Base-by-base conservation (phyloP, 257 asterid species). In the Fraxinus quadrangulata region DNA sequence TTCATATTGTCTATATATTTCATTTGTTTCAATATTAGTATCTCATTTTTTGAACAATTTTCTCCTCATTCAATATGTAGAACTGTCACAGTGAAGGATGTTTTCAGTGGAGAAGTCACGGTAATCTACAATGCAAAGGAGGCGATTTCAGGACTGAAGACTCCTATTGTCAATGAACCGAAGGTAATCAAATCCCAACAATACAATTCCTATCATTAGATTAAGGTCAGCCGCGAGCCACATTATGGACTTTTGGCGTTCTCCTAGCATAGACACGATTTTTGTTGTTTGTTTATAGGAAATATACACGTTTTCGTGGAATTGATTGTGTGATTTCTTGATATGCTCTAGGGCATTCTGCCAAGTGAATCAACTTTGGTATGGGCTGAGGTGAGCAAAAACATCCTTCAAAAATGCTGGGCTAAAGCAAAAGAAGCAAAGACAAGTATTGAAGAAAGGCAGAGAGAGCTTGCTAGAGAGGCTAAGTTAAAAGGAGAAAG, bases 81-180 rank as follows among this genome's bases (percentile, higher is more conserved):
- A 83, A 79, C 28, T 63, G 89, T 95, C 1, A 82, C 76, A 45
- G 69, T 72, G 40, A 95, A 82, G 84, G 96, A 93, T 79, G 82
- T 83, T 10, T 56, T 78, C 1, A 86, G 83, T 3, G 91, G 94
- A 39, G 86, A 87, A 84, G 69, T 82, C 3, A 84, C 77, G 28
- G 78, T 77, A 51, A 85, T 95, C 56, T 95, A 95, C 81, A 56
- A 89, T 30, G 98, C 98, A 47, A 91, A 77, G 72, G 92, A 90
- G 78, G 81, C 85, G 1, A 81, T 91, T 33, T 84, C 90, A 4
- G 87, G 89, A 33, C 73, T 91, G 74, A 88, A 86, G 79, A 78
- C 91, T 74, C 99, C 99, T 7, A 31, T 80, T 30, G 84, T 93
- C 59, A 84, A 82, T 82, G 93, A 91, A 75, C 81, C 86, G 34